Conservation (phyloP, 106 monocot genomes). For the Platanthera guangdongensis region DNA sequence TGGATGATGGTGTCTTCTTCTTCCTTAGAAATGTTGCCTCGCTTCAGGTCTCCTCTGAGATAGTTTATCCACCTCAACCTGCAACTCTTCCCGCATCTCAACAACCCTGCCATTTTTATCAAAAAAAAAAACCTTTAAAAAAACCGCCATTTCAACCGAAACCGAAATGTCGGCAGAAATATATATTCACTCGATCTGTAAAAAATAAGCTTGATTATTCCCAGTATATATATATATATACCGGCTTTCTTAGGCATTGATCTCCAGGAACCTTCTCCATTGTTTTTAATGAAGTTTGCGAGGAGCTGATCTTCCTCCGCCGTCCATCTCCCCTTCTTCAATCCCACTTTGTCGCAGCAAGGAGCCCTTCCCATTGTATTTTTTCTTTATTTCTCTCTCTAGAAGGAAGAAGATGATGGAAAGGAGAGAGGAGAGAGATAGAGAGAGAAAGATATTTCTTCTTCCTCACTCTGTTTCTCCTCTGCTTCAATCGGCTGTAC, state of each 20-base stretch:
- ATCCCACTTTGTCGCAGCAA: constrained; percentile 53
- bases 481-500: not conserved
- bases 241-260: constrained; percentile 62
- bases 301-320: constrained; percentile 44
- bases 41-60: constrained; percentile 8
- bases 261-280: constrained; percentile 61
- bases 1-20: constrained; percentile 7
- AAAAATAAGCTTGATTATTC: not conserved
- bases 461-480: not conserved
- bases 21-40: constrained; percentile 9
- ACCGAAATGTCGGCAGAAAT: not conserved
- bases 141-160: not conserved
- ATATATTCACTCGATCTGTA: not conserved
- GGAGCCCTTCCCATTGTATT: constrained; percentile 65
- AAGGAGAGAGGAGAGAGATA: not conserved
- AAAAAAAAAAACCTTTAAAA: not conserved
- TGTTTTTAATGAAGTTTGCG: constrained; percentile 20
- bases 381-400: not conserved
- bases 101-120: not conserved
- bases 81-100: constrained; percentile 6
- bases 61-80: constrained; percentile 10
- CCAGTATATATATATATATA: no score
- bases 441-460: not conserved
- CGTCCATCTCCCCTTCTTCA: constrained; percentile 60
- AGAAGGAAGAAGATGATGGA: no score